Base-by-base conservation (phyloP, 2,329 filamentous ascomycete genomes). In the Phaeosphaeria sp. region DNA sequence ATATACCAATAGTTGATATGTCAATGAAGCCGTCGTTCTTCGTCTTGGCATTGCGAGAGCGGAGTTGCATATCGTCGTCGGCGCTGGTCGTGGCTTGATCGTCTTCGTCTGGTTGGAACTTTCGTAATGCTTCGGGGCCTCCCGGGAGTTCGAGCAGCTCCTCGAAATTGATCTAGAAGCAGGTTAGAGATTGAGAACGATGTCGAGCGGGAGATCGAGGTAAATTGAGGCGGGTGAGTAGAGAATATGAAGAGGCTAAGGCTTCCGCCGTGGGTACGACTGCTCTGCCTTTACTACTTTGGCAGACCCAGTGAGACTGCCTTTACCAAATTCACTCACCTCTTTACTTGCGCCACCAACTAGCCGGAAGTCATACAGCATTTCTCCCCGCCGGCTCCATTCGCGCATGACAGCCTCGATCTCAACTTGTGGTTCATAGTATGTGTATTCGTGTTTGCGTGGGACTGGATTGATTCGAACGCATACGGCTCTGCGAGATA, bases 101-200 rank as follows among this genome's bases (percentile, higher is more conserved):
- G 51, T 68, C 64, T 57, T 68, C 51, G 48, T 67, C 49, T n/a
- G 66, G 55, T 27, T 77, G 73, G 64, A 79, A 83, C 17, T 73
- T 63, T 36, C 80, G 68, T 21, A 86, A 72, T 18, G 82, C 81
- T 58, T 76, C 74, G 47, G 74, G 66, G 18, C 84, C 84, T 68
- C 84, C 82, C 9, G 78, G 70, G 25, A 82, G 74, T 2, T 72
- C 60, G 13, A 83, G 62, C 3, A 86, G 73, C 30, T 80, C 71
- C 33, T 81, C 74, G 30, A 82, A 79, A 15, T 77, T 65, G 11
- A 85, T 71, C 84, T 86, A 21, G 8, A 17, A 25, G 44, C n/a
- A 47, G 2, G 24, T 13, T 42, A 3, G 24, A 21, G 33, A 22
- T 49, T 15, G 52, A 27, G 21, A 21, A 18, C 22, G 51, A 22